phyloP scores from a whole-genome alignment of 345 rosid genomes.

The Dimocarpus longan region DNA sequence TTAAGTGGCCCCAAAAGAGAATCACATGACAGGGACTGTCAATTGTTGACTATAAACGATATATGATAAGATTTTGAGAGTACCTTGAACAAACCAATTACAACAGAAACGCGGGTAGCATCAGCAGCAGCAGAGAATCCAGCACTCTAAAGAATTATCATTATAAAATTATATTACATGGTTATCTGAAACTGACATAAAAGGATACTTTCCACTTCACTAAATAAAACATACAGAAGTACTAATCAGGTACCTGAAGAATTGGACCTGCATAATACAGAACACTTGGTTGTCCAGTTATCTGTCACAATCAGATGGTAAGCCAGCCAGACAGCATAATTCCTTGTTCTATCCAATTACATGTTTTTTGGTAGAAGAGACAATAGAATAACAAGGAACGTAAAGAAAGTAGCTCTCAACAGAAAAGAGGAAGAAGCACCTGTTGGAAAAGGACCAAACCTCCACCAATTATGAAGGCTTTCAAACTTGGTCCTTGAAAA shows the following conservation, averaged over 20 bases:
- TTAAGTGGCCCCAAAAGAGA: conserved; percentile 6
- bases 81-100: conserved; percentile 91
- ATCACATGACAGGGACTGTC: neutral
- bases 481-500: conserved; percentile 84
- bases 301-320: conserved; percentile 49
- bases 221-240: conserved; percentile 16
- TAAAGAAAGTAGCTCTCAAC: neutral
- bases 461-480: conserved; percentile 91
- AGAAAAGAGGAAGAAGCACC: conserved; percentile 45
- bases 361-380: neutral
- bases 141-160: conserved; percentile 59
- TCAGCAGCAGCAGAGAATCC: conserved; percentile 99
- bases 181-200: neutral
- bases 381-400: neutral
- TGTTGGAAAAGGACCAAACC: conserved; percentile 97
- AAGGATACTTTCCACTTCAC: conserved; percentile 1
- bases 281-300: conserved; percentile 99
- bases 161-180: conserved; percentile 16
- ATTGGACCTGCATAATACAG: conserved; percentile 93
- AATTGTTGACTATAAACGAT: neutral
- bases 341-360: neutral
- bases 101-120: conserved; percentile 89
- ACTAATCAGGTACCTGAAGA: conserved; percentile 67
- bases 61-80: conserved; percentile 7
- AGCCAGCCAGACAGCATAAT: conserved; percentile 25